Evolutionary conservation across 768 basidiomycete genomes (phyloP).

Genomic region (Mycena floridula): DNA sequence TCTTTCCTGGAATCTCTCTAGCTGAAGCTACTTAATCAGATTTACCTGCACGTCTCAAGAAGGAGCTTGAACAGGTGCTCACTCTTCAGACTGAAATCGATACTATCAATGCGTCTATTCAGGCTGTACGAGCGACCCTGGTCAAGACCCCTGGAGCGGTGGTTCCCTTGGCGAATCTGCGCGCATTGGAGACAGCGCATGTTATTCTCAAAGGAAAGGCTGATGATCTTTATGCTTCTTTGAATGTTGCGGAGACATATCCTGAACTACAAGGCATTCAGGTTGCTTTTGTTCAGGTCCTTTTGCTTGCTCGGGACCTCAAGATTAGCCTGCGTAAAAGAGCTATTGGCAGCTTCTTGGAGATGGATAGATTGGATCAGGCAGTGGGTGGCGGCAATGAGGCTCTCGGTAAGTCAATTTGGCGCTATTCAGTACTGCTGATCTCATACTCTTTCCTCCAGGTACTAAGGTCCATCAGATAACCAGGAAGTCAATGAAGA

Average conservation of each 20-base stretch:
- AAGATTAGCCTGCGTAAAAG: constrained; percentile 31
- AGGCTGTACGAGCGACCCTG: constrained; percentile 7
- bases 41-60: constrained; percentile 18
- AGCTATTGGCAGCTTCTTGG: constrained; percentile 27
- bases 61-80: constrained; percentile 25
- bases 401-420: constrained; percentile 22
- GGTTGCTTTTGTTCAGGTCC: constrained; percentile 21
- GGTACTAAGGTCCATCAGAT: constrained; percentile 26
- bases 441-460: too few relatives aligned
- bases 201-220: constrained; percentile 15
- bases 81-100: too few relatives aligned
- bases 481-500: constrained; percentile 20
- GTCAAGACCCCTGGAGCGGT: constrained; percentile 1
- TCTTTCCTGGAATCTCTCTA: neutral
- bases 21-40: constrained; percentile 10
- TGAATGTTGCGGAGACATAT: constrained; percentile 26
- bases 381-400: constrained; percentile 23
- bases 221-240: constrained; percentile 24
- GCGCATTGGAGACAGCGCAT: constrained; percentile 16
- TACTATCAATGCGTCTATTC: constrained; percentile 16
- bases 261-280: constrained; percentile 25
- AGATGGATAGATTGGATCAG: constrained; percentile 30
- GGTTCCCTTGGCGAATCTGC: constrained; percentile 9
- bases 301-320: constrained; percentile 28
- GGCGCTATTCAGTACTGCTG: neutral